Evolutionary conservation across 2,329 filamentous ascomycete genomes (phyloP).

Genomic region (Penicillium sp.): DNA sequence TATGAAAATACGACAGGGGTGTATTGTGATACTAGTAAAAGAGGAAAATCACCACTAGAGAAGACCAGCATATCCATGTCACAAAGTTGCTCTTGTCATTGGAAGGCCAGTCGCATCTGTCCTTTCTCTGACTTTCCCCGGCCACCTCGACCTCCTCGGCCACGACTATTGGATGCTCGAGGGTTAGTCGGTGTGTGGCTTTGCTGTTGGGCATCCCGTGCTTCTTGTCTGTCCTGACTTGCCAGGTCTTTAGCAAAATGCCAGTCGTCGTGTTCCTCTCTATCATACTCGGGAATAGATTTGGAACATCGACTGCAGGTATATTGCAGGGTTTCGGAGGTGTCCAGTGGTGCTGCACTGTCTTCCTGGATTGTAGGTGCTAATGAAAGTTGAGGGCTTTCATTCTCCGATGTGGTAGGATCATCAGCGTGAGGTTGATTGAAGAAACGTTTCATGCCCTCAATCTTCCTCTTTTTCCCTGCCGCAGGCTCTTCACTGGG

Average conservation of each 20-base stretch:
- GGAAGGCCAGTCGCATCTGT: conserved; percentile 37
- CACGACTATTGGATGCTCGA: conserved; percentile 19
- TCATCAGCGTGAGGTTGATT: conserved; percentile 35
- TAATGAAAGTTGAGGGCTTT: neutral
- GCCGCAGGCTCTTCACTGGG: conserved; percentile 16
- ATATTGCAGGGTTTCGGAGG: conserved; percentile 26
- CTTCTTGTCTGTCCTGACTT: conserved; percentile 56
- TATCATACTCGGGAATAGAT: conserved; percentile 57
- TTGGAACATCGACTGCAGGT: conserved; percentile 67
- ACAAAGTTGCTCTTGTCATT: conserved; percentile 16
- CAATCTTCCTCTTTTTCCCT: conserved; percentile 49
- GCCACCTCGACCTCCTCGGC: conserved; percentile 25
- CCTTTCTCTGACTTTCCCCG: conserved; percentile 36
- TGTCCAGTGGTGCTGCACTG: neutral
- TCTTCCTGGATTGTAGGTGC: neutral
- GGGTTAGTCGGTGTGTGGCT: conserved; percentile 10
- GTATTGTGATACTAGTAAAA: neutral
- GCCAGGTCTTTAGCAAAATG: conserved; percentile 89
- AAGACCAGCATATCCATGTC: neutral
- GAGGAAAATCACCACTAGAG: neutral
- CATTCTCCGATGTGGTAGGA: neutral
- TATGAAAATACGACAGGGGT: neutral
- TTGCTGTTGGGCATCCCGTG: conserved; percentile 18
- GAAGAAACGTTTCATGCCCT: conserved; percentile 61
- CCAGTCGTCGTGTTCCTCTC: conserved; percentile 84